Percentiles rank a stretch among this genome's conserved stretches.
These are phyloP conservation scores for Colletotrichum noveboracense DNA, from an alignment of 2,329 filamentous ascomycete species.

Conservation along the genomic window DNA sequence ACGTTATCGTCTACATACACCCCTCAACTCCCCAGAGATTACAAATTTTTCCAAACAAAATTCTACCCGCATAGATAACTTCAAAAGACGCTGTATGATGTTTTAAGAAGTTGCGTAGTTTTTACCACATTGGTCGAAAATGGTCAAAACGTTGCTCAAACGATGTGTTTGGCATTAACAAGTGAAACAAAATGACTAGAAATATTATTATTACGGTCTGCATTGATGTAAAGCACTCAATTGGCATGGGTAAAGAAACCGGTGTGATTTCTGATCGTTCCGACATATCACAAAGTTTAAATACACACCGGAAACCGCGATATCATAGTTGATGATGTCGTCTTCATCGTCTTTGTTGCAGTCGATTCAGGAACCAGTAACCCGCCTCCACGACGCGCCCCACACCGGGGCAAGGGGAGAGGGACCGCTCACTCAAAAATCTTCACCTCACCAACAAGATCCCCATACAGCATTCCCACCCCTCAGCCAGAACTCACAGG, in stretches of 20 bases:
- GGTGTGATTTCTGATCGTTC: background rate
- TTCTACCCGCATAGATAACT: background rate
- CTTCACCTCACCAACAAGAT: background rate
- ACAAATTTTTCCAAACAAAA: background rate
- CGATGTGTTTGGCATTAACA: rapidly evolving
- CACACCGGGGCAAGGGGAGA: background rate
- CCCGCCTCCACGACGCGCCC: slow-evolving; percentile 9
- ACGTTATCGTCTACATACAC: background rate
- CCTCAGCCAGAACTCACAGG: background rate
- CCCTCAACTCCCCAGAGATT: background rate
- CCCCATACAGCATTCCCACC: background rate
- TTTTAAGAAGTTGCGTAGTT: background rate
- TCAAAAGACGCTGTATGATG: background rate
- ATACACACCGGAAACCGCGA: background rate
- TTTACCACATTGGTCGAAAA: background rate
- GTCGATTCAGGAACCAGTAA: background rate
- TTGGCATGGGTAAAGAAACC: background rate
- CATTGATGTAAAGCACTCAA: background rate
- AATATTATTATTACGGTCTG: background rate
- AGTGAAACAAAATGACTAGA: background rate
- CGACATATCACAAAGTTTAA: background rate
- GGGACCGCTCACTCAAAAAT: slow-evolving; percentile 15
- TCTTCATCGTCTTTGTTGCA: background rate
- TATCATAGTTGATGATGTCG: background rate
- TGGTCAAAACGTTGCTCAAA: rapidly evolving